Evolutionary conservation across 352 stramenopile species (phyloP), one percentile per base, ranked within the genome.

Genomic region (Phytophthora idaei): DNA sequence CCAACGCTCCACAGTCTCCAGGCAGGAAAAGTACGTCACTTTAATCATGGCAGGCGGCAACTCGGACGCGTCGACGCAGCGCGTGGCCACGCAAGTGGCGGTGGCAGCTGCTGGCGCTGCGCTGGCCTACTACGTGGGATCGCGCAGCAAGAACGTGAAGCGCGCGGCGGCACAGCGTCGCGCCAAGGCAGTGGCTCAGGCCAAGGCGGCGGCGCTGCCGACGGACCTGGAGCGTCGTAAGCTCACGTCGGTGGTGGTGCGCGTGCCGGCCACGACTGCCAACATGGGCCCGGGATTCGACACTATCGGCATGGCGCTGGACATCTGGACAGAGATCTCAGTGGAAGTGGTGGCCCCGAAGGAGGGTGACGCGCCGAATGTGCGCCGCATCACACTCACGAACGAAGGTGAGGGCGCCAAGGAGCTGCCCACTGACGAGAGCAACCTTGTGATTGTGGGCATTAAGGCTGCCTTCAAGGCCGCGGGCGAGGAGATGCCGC

Each of bases 261-360:
- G 97, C 36, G 98, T 99, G 65, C 98, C 98, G 11, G 98, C 98
- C 17, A 99, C 96, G 56, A 99, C 97, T 5, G 98, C 98, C 58
- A 99, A 99, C 81, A 95, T 99, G 88, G 98, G 98, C 1, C 97
- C 98, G 2, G 98, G 98, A 61, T 99, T 98, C 67, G 97, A 99
- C 76, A 99, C 95, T 56, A 98, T 99, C 69, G 97, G 96, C 46
- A 98, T 99, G 89, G 97, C 97, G 11, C 90, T 99, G 28, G 97
- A 99, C 82, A 98, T 99, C 61, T 99, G 98, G 98, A 98, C 92
- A 21, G 97, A 99, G 83, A 97, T 99, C 39, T 98, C 97, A 21
- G 97, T 99, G 5, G 85, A 97, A 69, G 82, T 98, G 21, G 62
- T 90, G 72, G 57, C 73, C 27, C 72, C 76, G 4, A 66, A 69